These are phyloP conservation scores for Citrus inodora DNA, from an alignment of 345 rosid genomes.

Conservation along the genomic window DNA sequence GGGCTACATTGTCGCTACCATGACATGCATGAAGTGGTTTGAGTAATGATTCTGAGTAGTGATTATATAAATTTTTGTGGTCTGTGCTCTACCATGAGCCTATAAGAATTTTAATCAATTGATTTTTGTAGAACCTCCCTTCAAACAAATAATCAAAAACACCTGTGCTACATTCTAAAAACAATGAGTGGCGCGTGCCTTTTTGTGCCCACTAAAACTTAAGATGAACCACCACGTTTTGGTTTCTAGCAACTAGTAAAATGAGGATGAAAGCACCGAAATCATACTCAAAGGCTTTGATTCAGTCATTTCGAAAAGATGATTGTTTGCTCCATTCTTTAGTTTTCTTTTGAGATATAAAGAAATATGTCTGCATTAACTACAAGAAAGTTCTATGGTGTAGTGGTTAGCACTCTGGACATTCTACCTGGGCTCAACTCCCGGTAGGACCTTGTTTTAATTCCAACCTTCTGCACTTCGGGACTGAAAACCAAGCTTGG, in stretches of 20 bases:
- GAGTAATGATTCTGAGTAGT: no score
- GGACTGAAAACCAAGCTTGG: no score
- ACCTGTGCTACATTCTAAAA: not conserved
- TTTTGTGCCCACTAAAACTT: not conserved
- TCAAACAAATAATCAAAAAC: not conserved
- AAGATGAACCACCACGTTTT: not conserved
- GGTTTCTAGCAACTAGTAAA: not conserved
- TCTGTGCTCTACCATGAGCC: not conserved
- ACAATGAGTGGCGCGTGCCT: not conserved
- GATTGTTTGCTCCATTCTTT: no score
- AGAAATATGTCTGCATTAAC: no score
- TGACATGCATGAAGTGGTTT: not conserved
- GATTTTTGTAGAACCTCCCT: not conserved
- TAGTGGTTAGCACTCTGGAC: constrained; percentile 99
- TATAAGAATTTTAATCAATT: not conserved
- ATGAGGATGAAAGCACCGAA: not conserved
- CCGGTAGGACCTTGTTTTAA: constrained; percentile 15
- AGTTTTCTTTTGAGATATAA: no score
- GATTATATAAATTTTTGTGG: not conserved
- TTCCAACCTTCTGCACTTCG: no score
- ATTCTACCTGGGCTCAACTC: constrained; percentile 96
- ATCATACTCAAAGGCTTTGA: not conserved
- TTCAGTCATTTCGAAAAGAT: no score
- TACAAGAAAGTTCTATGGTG: constrained; percentile 67
- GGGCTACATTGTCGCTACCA: not conserved